Conservation (phyloP, 2,329 filamentous ascomycete genomes). For the Stemphylium beticola region DNA sequence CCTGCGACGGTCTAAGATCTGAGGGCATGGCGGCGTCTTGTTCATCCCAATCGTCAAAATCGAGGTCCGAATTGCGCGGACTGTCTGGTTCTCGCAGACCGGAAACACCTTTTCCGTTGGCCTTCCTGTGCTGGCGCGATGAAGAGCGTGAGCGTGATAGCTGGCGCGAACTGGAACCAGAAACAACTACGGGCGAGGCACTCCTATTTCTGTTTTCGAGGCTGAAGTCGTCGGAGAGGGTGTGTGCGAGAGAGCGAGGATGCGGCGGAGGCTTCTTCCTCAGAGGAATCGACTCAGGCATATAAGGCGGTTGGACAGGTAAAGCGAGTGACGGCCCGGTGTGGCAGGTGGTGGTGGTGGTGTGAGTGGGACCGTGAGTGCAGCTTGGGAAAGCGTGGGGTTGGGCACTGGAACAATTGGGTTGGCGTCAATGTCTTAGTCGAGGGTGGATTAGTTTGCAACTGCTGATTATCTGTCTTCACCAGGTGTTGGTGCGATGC, state of each 20-base stretch:
- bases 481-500: constrained; percentile 2
- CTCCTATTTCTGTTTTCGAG: constrained; percentile 17
- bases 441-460: not conserved
- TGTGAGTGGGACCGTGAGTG: constrained; percentile 1
- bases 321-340: constrained; percentile 21
- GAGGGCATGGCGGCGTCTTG: constrained; percentile 56
- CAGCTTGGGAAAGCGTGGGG: constrained; percentile 12
- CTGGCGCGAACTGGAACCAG: constrained; percentile 27
- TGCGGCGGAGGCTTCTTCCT: constrained; percentile 35
- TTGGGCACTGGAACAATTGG: constrained; percentile 8
- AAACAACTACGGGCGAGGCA: constrained; percentile 32
- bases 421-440: not conserved
- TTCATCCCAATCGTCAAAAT: constrained; percentile 56
- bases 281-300: constrained; percentile 48
- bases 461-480: constrained; percentile 20
- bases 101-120: constrained; percentile 7
- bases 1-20: constrained; percentile 54
- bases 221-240: constrained; percentile 23
- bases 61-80: constrained; percentile 40
- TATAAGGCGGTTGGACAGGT: constrained; percentile 37
- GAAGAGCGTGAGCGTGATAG: constrained; percentile 27
- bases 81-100: constrained; percentile 26
- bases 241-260: constrained; percentile 21
- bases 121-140: constrained; percentile 22
- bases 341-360: constrained; percentile 13